Base-by-base conservation (phyloP, 2,329 filamentous ascomycete species). In the Sporothrix curviconia region DNA sequence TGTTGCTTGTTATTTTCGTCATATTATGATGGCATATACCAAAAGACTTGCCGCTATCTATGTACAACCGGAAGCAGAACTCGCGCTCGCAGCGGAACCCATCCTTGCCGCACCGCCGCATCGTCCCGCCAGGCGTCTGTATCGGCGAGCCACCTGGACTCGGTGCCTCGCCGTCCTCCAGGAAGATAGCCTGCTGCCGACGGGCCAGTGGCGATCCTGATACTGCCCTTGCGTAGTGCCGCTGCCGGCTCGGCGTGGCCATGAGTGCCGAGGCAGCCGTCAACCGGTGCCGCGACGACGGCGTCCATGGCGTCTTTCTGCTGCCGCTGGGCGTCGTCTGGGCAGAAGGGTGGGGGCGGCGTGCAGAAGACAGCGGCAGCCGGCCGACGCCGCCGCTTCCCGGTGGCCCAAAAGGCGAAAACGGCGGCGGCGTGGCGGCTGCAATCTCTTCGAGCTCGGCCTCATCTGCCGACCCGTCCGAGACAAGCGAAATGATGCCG, bases 41-140 rank as follows among this genome's bases (percentile, higher is more conserved):
- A n/a, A n/a, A n/a, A n/a, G n/a, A n/a, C n/a, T n/a, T n/a, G n/a
- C n/a, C n/a, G n/a, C n/a, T n/a, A n/a, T n/a, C n/a, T n/a, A n/a
- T n/a, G n/a, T n/a, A n/a, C n/a, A n/a, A 85, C 9, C 72, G 74
- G 63, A 86, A 83, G 68, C 83, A 85, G 69, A 84, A 85, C 60
- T 81, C 76, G 55, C 78, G 72, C 3, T 76, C 76, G 60, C 82
- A 85, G 15, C 69, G 70, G 65, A 79, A 84, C 12, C 78, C 82
- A 61, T 76, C 74, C 61, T 78, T 70, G 3, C 82, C 82, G 59
- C 83, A 85, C 14, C 71, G 71, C 53, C 78, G 71, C 62, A 73
- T 62, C 14, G 76, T 75, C 1, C 80, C 80, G 2, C 78, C 74
- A 0, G 79, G 79, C 9, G 79, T 81, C 62, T 71, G 71, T 4